Base-by-base conservation (phyloP, 805 yeast genomes). In the Hanseniaspora occidentalis region DNA sequence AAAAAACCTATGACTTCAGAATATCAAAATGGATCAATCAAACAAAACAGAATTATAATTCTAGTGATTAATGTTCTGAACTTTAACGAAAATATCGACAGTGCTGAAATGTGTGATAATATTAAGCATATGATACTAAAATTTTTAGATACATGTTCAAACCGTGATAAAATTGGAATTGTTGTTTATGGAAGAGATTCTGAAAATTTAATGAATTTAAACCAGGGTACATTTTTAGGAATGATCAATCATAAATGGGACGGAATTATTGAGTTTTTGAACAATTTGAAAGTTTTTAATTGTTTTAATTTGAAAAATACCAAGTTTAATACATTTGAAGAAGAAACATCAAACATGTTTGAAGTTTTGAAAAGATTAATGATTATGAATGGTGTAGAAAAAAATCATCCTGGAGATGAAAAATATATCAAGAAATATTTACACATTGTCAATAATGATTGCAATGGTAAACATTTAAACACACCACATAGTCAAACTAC, bases 221-320 rank as follows among this genome's bases (percentile, higher is more conserved):
- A 57, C 20, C 48, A 48, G 24, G 70, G 73, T 1, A 63, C 71
- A 1, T 73, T 65, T 45, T 55, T 69, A 33, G 78, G 78, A 3
- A 65, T 70, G 50, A 61, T 66, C 0, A 52, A 57, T 14, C 53
- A 62, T 11, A 46, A 47, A 3, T 73, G 77, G 77, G 54, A 59
- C 10, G 75, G 74, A 1, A 71, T 77, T 74, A 58, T 59, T 25
- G 64, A 63, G 3, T 48, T 71, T 18, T 23, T 31, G 13, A n/a
- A 31, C 6, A 38, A 11, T 6, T 7, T 38, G 4, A 34, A 24
- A 14, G 37, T 41, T 4, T 38, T 37, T n/a, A 39, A 43, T 31
- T 38, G 27, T 14, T 19, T 35, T 17, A 35, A 39, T 5, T 20
- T 17, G 26, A 37, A 26, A 21, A 26, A 34, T 6, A 31, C 37